phyloP scores from a whole-genome alignment of 1,284 basidiomycete species.

The Ceratobasidium sp. region DNA sequence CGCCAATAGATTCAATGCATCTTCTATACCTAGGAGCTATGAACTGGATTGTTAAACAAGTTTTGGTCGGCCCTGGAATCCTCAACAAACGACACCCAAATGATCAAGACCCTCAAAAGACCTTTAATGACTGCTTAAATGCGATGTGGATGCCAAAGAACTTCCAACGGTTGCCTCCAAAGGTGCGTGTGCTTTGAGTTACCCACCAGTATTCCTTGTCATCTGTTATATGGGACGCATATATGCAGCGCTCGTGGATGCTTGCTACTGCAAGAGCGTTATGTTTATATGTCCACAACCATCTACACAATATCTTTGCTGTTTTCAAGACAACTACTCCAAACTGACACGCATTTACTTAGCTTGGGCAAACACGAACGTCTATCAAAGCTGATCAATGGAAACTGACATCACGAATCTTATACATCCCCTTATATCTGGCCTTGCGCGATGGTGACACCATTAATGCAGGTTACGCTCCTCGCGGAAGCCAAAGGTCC shows the following conservation, averaged over 20 bases:
- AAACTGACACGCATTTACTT: background rate
- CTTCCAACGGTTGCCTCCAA: constrained; percentile 22
- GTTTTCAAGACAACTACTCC: background rate
- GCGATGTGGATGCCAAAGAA: constrained; percentile 25
- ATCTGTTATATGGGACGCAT: background rate
- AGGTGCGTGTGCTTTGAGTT: background rate
- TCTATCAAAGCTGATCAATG: constrained; percentile 23
- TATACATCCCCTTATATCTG: constrained; percentile 17
- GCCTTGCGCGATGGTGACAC: constrained; percentile 13
- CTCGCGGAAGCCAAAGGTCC: background rate
- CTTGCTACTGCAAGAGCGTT: too few species aligned
- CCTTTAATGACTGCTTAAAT: constrained; percentile 1
- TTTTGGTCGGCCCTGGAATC: constrained; percentile 23
- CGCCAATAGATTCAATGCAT: constrained; percentile 35
- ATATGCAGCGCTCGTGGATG: too few species aligned
- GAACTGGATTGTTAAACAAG: constrained; percentile 39
- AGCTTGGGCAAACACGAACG: constrained; percentile 26
- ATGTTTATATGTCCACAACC: too few species aligned
- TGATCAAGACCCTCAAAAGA: background rate
- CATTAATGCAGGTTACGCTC: background rate
- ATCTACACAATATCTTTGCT: background rate
- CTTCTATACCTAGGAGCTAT: constrained; percentile 34
- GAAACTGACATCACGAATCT: constrained; percentile 9
- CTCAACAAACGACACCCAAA: background rate
- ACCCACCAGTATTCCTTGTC: background rate